A percentile compares a stretch with the other conserved stretches of the same genome.
Conservation (phyloP, 495 filamentous ascomycete species). For the Lophiotrema nucula region DNA sequence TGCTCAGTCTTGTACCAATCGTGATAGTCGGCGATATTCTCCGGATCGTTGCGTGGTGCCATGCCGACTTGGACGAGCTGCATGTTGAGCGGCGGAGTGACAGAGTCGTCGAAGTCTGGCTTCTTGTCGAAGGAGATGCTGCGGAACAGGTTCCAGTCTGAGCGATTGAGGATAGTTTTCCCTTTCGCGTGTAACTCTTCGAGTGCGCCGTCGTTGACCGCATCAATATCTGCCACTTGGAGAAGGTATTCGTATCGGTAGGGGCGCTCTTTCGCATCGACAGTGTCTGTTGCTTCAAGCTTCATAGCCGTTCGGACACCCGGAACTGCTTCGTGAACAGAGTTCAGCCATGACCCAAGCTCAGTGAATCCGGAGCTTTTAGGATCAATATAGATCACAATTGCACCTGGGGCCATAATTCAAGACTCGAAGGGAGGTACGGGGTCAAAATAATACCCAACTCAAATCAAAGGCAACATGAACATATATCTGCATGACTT, state of each 20-base stretch:
- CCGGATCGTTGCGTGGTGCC: not conserved
- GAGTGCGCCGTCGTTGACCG: not conserved
- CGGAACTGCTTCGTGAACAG: not conserved
- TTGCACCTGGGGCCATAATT: not conserved
- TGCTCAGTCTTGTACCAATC: not conserved
- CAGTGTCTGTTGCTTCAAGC: not conserved
- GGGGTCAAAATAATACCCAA: no score
- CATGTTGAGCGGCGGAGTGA: not conserved
- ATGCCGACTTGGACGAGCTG: not conserved
- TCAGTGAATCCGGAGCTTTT: not conserved
- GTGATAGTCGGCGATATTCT: not conserved
- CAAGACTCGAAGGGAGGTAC: no score
- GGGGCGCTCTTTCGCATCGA: not conserved
- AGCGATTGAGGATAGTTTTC: not conserved
- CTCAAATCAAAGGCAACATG: no score
- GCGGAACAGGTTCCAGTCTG: not conserved
- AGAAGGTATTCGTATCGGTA: not conserved
- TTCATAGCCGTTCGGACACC: not conserved
- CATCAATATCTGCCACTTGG: not conserved
- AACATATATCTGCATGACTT: no score
- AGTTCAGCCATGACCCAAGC: not conserved
- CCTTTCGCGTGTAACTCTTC: not conserved
- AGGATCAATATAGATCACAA: not conserved
- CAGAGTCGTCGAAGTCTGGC: not conserved
- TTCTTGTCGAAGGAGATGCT: not conserved